phyloP scores from a whole-genome alignment of 2,329 filamentous ascomycete genomes.

The Fusarium sp. region DNA sequence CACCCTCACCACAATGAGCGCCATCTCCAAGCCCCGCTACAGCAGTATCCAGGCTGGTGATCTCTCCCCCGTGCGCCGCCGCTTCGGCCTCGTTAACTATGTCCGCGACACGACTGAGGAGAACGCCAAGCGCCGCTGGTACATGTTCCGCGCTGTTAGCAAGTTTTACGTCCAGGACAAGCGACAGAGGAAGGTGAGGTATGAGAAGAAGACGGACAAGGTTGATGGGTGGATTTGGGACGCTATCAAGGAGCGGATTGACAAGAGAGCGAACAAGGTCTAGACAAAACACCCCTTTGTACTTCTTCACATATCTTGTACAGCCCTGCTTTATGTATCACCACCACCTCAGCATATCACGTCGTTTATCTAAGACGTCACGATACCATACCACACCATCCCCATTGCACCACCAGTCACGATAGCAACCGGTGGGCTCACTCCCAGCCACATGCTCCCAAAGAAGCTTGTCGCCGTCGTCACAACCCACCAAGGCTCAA shows the following conservation, averaged over 20 bases:
- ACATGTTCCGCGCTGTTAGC: slow-evolving; percentile 55
- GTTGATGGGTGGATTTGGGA: slow-evolving; percentile 59
- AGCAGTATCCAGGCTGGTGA: slow-evolving; percentile 57
- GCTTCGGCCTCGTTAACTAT: slow-evolving; percentile 57
- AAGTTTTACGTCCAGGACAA: slow-evolving; percentile 55
- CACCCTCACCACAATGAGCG: slow-evolving; percentile 67
- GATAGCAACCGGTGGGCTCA: slow-evolving; percentile 50
- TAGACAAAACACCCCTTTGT: slow-evolving; percentile 8
- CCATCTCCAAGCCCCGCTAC: slow-evolving; percentile 66
- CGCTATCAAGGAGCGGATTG: slow-evolving; percentile 50
- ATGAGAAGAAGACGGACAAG: slow-evolving; percentile 46
- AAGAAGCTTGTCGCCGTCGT: slow-evolving; percentile 64
- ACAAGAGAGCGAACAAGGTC: slow-evolving; percentile 33
- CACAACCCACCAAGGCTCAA: slow-evolving; percentile 74
- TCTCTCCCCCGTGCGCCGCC: slow-evolving; percentile 47
- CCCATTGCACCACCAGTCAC: slow-evolving; percentile 51
- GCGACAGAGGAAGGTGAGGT: slow-evolving; percentile 32
- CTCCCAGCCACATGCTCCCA: slow-evolving; percentile 49
- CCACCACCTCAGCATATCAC: neutral
- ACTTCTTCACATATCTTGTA: neutral
- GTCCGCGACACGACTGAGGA: slow-evolving; percentile 52
- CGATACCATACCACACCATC: slow-evolving; percentile 49
- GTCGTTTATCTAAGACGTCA: slow-evolving; percentile 13
- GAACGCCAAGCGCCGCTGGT: slow-evolving; percentile 53
- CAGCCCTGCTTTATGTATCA: neutral